A percentile compares a stretch with the other conserved stretches of the same genome.
These are phyloP conservation scores for Pythium dissotocum DNA, from an alignment of 352 stramenopile genomes.

Conservation along the genomic window DNA sequence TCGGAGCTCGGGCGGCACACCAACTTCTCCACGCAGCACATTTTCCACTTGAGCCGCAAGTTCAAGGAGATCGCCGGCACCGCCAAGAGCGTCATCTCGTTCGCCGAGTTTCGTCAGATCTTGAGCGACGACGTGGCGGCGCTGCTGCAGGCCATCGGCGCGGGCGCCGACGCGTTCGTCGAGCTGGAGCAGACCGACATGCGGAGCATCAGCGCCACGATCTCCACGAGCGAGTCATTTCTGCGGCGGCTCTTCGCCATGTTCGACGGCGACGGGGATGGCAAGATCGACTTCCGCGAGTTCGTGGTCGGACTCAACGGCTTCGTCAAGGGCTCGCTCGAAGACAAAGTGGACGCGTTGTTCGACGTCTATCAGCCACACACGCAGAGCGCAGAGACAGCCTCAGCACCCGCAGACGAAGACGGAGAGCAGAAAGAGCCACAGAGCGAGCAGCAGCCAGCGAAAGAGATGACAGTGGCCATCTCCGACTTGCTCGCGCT, in stretches of 20 bases:
- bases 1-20: slow-evolving; percentile 42
- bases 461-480: slow-evolving; percentile 25
- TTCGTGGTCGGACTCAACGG: slow-evolving; percentile 50
- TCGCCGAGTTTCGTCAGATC: slow-evolving; percentile 44
- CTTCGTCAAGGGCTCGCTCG: slow-evolving; percentile 39
- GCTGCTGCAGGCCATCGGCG: slow-evolving; percentile 31
- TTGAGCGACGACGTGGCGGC: slow-evolving; percentile 37
- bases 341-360: slow-evolving; percentile 45
- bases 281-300: slow-evolving; percentile 52
- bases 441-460: not conserved
- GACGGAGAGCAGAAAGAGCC: not conserved
- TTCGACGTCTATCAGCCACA: slow-evolving; percentile 37
- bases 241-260: slow-evolving; percentile 41
- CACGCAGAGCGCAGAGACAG: not conserved
- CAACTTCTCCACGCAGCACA: slow-evolving; percentile 43
- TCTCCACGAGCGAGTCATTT: slow-evolving; percentile 47
- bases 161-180: slow-evolving; percentile 3
- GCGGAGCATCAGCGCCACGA: slow-evolving; percentile 40
- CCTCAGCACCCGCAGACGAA: not conserved
- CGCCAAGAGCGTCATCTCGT: slow-evolving; percentile 39
- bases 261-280: slow-evolving; percentile 47
- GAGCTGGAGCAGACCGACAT: slow-evolving; percentile 26
- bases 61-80: slow-evolving; percentile 47
- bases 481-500: slow-evolving; percentile 48
- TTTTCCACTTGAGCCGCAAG: slow-evolving; percentile 54